Percentiles rank a stretch among this genome's conserved stretches.
Conservation (phyloP, 2,329 filamentous ascomycete species). For the Trichoderma lentiforme region DNA sequence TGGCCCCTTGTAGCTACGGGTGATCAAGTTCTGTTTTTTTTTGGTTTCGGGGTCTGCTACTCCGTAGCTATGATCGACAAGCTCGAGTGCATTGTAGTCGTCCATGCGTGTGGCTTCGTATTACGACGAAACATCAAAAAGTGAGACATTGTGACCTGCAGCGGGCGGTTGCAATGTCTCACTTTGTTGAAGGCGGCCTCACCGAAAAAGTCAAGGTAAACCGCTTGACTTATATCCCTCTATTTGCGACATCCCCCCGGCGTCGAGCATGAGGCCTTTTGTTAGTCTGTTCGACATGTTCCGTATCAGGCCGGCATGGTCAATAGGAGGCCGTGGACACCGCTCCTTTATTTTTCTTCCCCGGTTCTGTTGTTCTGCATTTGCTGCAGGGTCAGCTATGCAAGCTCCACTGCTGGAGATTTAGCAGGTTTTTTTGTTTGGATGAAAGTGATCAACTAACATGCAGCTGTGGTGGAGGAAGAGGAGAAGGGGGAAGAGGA, state of each 20-base stretch:
- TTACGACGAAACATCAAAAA: not conserved
- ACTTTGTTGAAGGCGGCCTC: not conserved
- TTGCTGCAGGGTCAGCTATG: not conserved
- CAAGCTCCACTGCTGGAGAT: not conserved
- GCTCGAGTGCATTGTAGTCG: not conserved
- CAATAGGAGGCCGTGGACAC: not conserved
- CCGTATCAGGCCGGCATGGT: not conserved
- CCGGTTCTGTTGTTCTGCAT: not conserved
- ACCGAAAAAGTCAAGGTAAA: not conserved
- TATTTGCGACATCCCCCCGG: not conserved
- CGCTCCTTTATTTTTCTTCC: slow-evolving; percentile 3
- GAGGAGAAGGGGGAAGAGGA: not conserved
- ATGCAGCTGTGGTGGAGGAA: not conserved
- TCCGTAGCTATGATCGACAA: not conserved
- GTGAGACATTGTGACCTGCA: not conserved
- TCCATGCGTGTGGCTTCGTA: not conserved
- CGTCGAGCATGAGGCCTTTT: not conserved
- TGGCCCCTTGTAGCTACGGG: not conserved
- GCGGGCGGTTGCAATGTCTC: not conserved
- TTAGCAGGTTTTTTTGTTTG: not conserved
- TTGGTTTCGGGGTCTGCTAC: too few relatives aligned
- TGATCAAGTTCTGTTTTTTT: not conserved
- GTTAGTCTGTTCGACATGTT: not conserved
- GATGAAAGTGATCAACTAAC: not conserved
- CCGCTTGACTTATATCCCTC: not conserved